phyloP scores from a whole-genome alignment of 2,329 filamentous ascomycete genomes.

The Alternaria atra region DNA sequence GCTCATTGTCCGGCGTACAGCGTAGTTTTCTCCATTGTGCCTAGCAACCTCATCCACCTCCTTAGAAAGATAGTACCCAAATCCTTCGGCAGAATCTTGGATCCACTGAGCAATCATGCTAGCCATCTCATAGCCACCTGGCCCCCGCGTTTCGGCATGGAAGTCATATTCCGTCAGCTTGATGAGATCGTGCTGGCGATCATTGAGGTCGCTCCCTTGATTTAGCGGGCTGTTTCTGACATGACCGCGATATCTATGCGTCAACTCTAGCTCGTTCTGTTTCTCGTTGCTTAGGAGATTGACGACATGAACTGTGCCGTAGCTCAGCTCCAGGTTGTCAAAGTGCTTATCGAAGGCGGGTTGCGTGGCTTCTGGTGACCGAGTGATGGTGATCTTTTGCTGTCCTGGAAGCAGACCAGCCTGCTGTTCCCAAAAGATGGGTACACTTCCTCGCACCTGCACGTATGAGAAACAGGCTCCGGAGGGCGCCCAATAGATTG shows the following conservation, averaged over 20 bases:
- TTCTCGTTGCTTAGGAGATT: conserved; percentile 94
- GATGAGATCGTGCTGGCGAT: conserved; percentile 76
- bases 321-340: conserved; percentile 81
- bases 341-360: conserved; percentile 97
- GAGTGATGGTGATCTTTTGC: conserved; percentile 91
- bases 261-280: conserved; percentile 84
- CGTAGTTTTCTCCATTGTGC: conserved; percentile 53
- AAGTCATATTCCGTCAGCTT: conserved; percentile 93
- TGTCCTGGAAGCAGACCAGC: conserved; percentile 88
- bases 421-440: conserved; percentile 96
- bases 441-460: conserved; percentile 91
- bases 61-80: conserved; percentile 90
- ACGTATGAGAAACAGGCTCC: conserved; percentile 88
- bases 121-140: conserved; percentile 89
- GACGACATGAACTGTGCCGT: conserved; percentile 90
- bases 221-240: conserved; percentile 78
- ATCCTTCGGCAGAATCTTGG: conserved; percentile 79
- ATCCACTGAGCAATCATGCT: conserved; percentile 82
- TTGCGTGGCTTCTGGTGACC: conserved; percentile 88
- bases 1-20: conserved; percentile 63
- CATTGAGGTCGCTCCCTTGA: conserved; percentile 61
- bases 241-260: conserved; percentile 79
- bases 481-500: conserved; percentile 84
- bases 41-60: conserved; percentile 66
- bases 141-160: conserved; percentile 89